These are phyloP conservation scores for Linnemannia zychae DNA, from an alignment of 192 early-diverging fungal species.

Conservation along the genomic window DNA sequence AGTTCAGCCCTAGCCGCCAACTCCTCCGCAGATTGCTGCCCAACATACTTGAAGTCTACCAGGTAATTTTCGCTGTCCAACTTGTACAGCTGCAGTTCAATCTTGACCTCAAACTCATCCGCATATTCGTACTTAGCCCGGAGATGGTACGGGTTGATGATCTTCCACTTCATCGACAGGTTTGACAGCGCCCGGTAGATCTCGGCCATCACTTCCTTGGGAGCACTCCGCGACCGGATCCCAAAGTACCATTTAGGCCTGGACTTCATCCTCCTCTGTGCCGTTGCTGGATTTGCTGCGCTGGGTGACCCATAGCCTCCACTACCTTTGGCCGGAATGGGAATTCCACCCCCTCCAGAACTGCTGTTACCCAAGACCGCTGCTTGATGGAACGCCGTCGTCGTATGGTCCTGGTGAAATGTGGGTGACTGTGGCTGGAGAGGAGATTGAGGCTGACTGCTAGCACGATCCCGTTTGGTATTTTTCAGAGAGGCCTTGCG, in stretches of 20 bases:
- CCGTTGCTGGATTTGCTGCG: conserved; percentile 6
- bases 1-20: conserved; percentile 53
- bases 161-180: conserved; percentile 94
- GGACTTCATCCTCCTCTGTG: conserved; percentile 53
- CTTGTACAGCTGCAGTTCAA: conserved; percentile 96
- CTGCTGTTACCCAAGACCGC: conserved; percentile 42
- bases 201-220: conserved; percentile 97
- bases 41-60: conserved; percentile 95
- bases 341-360: conserved; percentile 33
- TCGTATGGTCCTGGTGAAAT: conserved; percentile 12
- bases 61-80: conserved; percentile 93
- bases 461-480: conserved; percentile 23
- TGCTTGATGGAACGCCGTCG: conserved; percentile 44
- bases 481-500: conserved; percentile 52
- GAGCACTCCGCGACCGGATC: conserved; percentile 91
- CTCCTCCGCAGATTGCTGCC: conserved; percentile 48
- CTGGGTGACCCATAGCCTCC: background rate
- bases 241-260: conserved; percentile 98
- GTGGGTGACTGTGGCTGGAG: background rate
- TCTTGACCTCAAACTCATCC: conserved; percentile 76
- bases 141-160: conserved; percentile 90
- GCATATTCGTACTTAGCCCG: conserved; percentile 77
- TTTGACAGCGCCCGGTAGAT: conserved; percentile 94
- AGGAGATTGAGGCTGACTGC: conserved; percentile 31
- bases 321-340: conserved; percentile 11